Evolutionary conservation across 768 basidiomycete species (phyloP), one percentile per base, ranked within the genome.

Genomic region (Suillus americanus): DNA sequence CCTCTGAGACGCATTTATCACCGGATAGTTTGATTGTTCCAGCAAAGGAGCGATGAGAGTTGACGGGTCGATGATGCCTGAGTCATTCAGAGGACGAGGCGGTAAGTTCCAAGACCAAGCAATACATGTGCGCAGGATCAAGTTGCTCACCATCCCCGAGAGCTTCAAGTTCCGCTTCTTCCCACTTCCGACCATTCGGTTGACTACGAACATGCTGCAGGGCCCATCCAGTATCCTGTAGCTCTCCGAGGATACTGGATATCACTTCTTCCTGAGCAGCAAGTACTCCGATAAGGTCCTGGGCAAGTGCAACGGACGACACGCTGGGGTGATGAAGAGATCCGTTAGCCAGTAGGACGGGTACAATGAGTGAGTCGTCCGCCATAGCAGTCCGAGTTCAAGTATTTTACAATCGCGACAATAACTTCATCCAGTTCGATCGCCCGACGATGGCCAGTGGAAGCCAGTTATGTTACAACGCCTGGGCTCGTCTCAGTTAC

Each of bases 61-160:
- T 28, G 78, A 76, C 45, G 81, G 73, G 23, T 81, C 71, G 35
- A 90, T 65, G 41, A 84, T 80, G 35, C 86, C 90, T 91, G 62
- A 30, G 25, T 64, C 48, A 62, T 66, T 50, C 25, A 14, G 20
- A 23, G 28, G 64, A 30, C 23, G 41, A 33, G 30, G 37, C 10
- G 63, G 33, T 25, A 63, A 72, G 66, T 71, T 65, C 62, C 53
- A n/a, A 35, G 12, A 60, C 28, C 43, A 45, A 57, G 62, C 45
- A 56, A 62, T 41, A 20, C 25, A 37, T 23, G 20, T 14, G 43
- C 25, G 51, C 14, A n/a, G 53, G 7, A 38, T 67, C n/a, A n/a
- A n/a, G n/a, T n/a, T 28, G n/a, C 79, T 65, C 48, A 91, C 91
- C 89, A 71, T 89, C 84, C 40, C 83, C 86, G 9, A 94, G 80